Conservation (phyloP, 2,329 filamentous ascomycete genomes). For the Xylariaceae sp. region DNA sequence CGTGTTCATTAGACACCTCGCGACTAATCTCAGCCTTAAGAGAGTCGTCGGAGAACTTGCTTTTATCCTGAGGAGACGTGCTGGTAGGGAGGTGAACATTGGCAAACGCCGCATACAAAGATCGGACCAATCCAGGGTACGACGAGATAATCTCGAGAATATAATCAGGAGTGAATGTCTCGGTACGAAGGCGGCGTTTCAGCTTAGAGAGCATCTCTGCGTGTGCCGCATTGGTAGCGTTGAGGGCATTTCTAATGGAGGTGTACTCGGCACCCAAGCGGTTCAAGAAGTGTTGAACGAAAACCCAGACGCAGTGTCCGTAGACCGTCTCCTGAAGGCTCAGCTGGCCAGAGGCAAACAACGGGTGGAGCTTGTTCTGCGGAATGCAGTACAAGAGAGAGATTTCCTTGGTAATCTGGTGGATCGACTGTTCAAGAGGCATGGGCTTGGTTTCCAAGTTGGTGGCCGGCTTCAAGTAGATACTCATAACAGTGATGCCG, state of each 20-base stretch:
- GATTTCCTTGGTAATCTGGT: slow-evolving; percentile 98
- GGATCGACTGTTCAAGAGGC: slow-evolving; percentile 87
- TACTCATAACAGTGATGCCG: slow-evolving; percentile 92
- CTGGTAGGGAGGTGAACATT: slow-evolving; percentile 66
- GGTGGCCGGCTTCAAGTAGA: slow-evolving; percentile 76
- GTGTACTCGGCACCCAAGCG: slow-evolving; percentile 87
- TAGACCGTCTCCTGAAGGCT: slow-evolving; percentile 97
- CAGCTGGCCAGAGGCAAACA: slow-evolving; percentile 80
- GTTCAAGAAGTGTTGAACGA: slow-evolving; percentile 97
- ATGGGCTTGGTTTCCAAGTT: slow-evolving; percentile 57
- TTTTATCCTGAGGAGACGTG: slow-evolving; percentile 52
- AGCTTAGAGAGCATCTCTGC: slow-evolving; percentile 86
- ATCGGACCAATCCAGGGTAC: slow-evolving; percentile 81
- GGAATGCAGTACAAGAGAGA: slow-evolving; percentile 96
- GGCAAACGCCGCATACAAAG: slow-evolving; percentile 87
- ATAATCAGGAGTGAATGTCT: slow-evolving; percentile 97
- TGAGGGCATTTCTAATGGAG: slow-evolving; percentile 74
- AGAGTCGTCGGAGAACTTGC: slow-evolving; percentile 67
- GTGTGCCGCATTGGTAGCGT: slow-evolving; percentile 75
- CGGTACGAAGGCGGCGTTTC: slow-evolving; percentile 88
- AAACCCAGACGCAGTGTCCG: slow-evolving; percentile 95
- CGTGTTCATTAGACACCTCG: slow-evolving; percentile 86
- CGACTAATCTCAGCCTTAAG: slow-evolving; percentile 73
- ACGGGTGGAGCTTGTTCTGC: slow-evolving; percentile 88
- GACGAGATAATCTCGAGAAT: slow-evolving; percentile 94